phyloP scores from a whole-genome alignment of 495 filamentous ascomycete genomes.

The Letharia columbiana region DNA sequence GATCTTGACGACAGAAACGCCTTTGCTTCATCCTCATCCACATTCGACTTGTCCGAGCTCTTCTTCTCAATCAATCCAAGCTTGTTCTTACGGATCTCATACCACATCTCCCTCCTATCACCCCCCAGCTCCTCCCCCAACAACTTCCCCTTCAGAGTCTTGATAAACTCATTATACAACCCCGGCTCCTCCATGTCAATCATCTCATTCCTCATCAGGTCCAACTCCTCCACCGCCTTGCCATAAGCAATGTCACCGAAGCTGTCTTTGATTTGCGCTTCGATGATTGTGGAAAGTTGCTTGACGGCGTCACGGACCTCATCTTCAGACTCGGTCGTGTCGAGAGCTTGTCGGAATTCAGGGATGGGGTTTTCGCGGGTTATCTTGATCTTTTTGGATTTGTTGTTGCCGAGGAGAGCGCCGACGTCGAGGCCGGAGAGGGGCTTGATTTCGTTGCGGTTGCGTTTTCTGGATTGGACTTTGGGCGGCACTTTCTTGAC shows the following conservation, averaged over 20 bases:
- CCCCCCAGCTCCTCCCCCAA: conserved; percentile 66
- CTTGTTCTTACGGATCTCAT: conserved; percentile 52
- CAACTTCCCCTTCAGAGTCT: conserved; percentile 61
- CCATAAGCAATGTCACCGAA: conserved; percentile 69
- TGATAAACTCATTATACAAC: conserved; percentile 69
- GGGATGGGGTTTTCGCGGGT: conserved; percentile 76
- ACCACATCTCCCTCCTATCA: conserved; percentile 78
- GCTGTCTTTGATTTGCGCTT: conserved; percentile 58
- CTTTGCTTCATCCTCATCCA: conserved; percentile 59
- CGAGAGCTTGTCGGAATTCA: conserved; percentile 79
- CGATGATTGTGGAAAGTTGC: conserved; percentile 66
- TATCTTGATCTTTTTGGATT: conserved; percentile 54
- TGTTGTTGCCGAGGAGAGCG: conserved; percentile 53
- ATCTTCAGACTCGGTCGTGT: conserved; percentile 49
- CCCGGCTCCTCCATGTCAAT: conserved; percentile 65
- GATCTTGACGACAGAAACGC: conserved; percentile 34
- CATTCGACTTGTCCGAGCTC: conserved; percentile 50
- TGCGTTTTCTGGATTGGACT: conserved; percentile 61
- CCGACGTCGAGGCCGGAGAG: conserved; percentile 87
- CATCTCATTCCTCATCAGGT: conserved; percentile 70
- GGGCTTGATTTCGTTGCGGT: conserved; percentile 65
- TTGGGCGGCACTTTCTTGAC: conserved; percentile 93
- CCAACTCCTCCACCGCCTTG: conserved; percentile 64
- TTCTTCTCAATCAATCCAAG: conserved; percentile 66
- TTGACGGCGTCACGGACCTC: conserved; percentile 58